Evolutionary conservation across 139 green algal species (phyloP).

Genomic region (Picochlorum costavermella): DNA sequence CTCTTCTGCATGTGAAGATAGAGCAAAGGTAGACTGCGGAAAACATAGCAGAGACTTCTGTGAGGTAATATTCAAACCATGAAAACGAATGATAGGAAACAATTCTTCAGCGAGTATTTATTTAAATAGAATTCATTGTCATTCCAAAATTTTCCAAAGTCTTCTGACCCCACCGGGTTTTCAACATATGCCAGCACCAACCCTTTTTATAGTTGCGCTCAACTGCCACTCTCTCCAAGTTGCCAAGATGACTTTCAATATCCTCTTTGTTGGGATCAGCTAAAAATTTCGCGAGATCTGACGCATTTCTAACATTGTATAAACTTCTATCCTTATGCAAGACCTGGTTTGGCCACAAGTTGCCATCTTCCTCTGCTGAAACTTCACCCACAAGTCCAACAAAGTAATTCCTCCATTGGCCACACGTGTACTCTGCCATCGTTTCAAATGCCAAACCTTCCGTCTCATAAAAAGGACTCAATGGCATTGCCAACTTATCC

Average conservation of each 20-base stretch:
- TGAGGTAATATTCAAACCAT: background rate
- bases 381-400: slow-evolving; percentile 37
- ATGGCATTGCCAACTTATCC: slow-evolving; percentile 8
- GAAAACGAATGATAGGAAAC: background rate
- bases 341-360: slow-evolving; percentile 49
- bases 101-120: too few relatives aligned
- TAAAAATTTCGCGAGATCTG: slow-evolving; percentile 40
- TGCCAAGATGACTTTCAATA: slow-evolving; percentile 24
- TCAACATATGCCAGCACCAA: slow-evolving; percentile 39
- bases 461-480: slow-evolving; percentile 28
- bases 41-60: background rate
- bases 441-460: slow-evolving; percentile 20
- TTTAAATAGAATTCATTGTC: background rate
- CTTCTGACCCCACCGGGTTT: slow-evolving; percentile 27
- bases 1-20: background rate
- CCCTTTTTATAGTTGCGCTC: slow-evolving; percentile 29
- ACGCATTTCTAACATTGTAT: slow-evolving; percentile 36
- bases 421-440: slow-evolving; percentile 11
- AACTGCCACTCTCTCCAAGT: slow-evolving; percentile 32
- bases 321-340: slow-evolving; percentile 34
- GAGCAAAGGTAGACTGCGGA: background rate
- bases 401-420: slow-evolving; percentile 36
- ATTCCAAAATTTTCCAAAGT: slow-evolving; percentile 12
- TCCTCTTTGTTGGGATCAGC: slow-evolving; percentile 26
- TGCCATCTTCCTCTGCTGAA: slow-evolving; percentile 32